Conservation (phyloP, 345 rosid genomes). For the Eucalyptus viminalis region DNA sequence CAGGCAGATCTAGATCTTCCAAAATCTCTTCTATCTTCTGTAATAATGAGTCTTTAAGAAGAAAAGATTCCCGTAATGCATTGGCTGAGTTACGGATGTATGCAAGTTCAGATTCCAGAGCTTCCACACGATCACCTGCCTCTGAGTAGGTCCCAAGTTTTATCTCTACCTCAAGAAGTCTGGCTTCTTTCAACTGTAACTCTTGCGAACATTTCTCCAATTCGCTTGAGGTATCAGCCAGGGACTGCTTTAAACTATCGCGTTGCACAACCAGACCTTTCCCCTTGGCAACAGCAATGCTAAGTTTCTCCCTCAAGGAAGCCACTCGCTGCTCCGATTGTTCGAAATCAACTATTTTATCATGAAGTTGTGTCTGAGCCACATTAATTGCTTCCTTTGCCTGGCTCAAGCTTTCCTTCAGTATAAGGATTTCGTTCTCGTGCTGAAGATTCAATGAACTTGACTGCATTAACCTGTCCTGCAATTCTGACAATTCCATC, state of each 20-base stretch:
- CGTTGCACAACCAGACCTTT: conserved; percentile 85
- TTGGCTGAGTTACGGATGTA: conserved; percentile 97
- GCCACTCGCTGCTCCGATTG: conserved; percentile 79
- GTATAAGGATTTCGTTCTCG: conserved; percentile 36
- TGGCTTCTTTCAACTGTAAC: conserved; percentile 55
- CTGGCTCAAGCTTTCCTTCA: conserved; percentile 36
- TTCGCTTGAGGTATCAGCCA: conserved; percentile 63
- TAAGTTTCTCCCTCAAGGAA: conserved; percentile 84
- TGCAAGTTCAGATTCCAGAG: conserved; percentile 95
- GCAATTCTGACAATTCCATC: conserved; percentile 30
- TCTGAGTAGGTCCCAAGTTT: conserved; percentile 65
- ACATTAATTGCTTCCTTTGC: conserved; percentile 44
- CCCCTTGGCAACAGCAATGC: conserved; percentile 96
- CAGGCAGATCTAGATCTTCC: conserved; percentile 89
- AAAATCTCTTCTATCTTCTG: conserved; percentile 91
- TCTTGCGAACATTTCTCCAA: conserved; percentile 71
- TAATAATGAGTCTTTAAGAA: conserved; percentile 87
- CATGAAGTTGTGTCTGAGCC: conserved; percentile 35
- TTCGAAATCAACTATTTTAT: conserved; percentile 55
- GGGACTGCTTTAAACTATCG: conserved; percentile 62
- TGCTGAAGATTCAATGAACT: conserved; percentile 41
- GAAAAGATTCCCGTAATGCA: conserved; percentile 89
- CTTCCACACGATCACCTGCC: conserved; percentile 90
- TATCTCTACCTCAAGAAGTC: conserved; percentile 59
- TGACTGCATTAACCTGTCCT: conserved; percentile 30